Percentiles rank a stretch among this genome's conserved stretches.
These are phyloP conservation scores for Blastobotrys attinorum DNA, from an alignment of 805 yeast species.

Conservation along the genomic window DNA sequence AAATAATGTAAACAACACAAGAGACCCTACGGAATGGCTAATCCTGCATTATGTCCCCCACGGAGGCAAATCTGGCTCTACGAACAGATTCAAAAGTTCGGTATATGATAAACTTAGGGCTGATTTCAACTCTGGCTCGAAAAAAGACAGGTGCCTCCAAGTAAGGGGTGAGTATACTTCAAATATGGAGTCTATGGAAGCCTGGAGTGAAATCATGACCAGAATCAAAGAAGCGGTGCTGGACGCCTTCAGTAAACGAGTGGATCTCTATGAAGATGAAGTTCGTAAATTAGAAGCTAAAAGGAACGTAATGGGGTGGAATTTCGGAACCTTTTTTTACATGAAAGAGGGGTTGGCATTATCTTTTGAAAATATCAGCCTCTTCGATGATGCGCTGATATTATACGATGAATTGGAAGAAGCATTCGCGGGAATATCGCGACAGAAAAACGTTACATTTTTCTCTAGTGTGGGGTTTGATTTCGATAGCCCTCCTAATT, in stretches of 20 bases:
- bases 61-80: constrained; percentile 25
- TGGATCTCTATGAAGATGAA: constrained; percentile 35
- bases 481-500: constrained; percentile 7
- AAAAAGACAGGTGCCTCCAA: constrained; percentile 31
- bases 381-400: constrained; percentile 52
- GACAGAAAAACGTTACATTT: constrained; percentile 23
- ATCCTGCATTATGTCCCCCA: constrained; percentile 46
- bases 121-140: constrained; percentile 39
- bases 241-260: constrained; percentile 44
- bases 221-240: constrained; percentile 44
- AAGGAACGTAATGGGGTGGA: constrained; percentile 35
- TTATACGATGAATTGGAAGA: constrained; percentile 42
- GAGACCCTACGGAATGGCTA: constrained; percentile 51
- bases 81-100: constrained; percentile 38
- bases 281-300: constrained; percentile 33
- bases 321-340: constrained; percentile 37
- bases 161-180: constrained; percentile 16
- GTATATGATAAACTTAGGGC: constrained; percentile 45
- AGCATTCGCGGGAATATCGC: constrained; percentile 20
- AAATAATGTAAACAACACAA: constrained; percentile 31
- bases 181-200: constrained; percentile 29
- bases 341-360: constrained; percentile 45
- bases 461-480: constrained; percentile 24
- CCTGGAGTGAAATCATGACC: constrained; percentile 41
- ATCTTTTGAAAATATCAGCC: constrained; percentile 45